Conservation (phyloP, 2,329 filamentous ascomycete genomes). For the Thelonectria discophora region DNA sequence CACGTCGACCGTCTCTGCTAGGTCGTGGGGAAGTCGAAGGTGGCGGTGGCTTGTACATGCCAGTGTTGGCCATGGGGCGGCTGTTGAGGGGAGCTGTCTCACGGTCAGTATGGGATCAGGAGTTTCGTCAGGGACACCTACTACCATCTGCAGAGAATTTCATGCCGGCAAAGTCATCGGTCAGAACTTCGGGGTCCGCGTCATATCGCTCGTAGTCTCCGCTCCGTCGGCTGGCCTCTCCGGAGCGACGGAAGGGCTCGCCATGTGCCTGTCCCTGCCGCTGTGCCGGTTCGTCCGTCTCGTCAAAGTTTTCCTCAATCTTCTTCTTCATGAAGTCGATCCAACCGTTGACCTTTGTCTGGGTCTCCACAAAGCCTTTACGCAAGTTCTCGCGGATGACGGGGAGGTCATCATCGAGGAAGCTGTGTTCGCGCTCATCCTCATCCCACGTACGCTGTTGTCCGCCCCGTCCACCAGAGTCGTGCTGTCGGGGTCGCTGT, state of each 20-base stretch:
- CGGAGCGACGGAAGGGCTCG: constrained; percentile 58
- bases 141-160: constrained; percentile 70
- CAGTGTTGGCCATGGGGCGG: constrained; percentile 76
- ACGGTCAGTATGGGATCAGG: constrained; percentile 30
- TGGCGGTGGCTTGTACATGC: constrained; percentile 78
- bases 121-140: constrained; percentile 50
- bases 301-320: constrained; percentile 86
- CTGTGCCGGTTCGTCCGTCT: constrained; percentile 63
- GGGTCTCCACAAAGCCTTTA: constrained; percentile 94
- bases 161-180: constrained; percentile 85
- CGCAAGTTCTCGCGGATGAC: constrained; percentile 91
- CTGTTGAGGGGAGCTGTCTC: constrained; percentile 49
- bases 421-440: constrained; percentile 82
- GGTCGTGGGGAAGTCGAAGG: constrained; percentile 61
- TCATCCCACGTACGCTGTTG: constrained; percentile 52
- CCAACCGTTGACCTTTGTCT: constrained; percentile 92
- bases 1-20: constrained; percentile 57
- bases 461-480: constrained; percentile 45
- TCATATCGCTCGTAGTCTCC: constrained; percentile 93
- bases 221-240: constrained; percentile 74
- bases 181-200: constrained; percentile 88
- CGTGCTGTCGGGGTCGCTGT: constrained; percentile 52
- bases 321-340: constrained; percentile 91
- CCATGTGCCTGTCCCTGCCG: too few relatives aligned
- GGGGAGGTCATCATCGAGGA: constrained; percentile 95